These are phyloP conservation scores for Ceratobasidium papillatum DNA, from an alignment of 1,284 basidiomycete genomes.

Conservation along the genomic window DNA sequence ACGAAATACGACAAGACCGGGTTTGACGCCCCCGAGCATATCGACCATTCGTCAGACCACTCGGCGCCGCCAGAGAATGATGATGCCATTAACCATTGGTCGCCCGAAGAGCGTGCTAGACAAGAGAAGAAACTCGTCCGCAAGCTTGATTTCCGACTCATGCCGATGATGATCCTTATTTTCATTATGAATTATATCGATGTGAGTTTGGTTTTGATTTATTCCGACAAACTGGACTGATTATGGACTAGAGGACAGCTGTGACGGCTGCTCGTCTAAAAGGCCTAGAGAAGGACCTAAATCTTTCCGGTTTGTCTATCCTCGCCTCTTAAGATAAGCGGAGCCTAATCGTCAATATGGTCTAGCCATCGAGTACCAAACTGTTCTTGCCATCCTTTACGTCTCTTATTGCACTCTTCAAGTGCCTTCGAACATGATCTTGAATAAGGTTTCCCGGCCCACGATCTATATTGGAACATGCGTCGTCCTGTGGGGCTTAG, in stretches of 20 bases:
- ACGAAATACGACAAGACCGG: constrained; percentile 12
- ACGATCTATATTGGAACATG: constrained; percentile 69
- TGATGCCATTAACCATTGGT: constrained; percentile 30
- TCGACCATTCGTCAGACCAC: constrained; percentile 28
- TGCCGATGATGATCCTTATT: constrained; percentile 69
- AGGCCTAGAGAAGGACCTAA: constrained; percentile 66
- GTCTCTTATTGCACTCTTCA: constrained; percentile 56
- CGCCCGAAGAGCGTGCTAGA: constrained; percentile 51
- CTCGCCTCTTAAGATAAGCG: background rate
- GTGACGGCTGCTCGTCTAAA: constrained; percentile 68
- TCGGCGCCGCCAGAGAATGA: background rate
- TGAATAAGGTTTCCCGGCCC: constrained; percentile 52
- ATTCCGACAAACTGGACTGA: background rate
- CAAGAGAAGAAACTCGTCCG: constrained; percentile 60
- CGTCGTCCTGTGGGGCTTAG: constrained; percentile 69
- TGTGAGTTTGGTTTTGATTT: constrained; percentile 53
- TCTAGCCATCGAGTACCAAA: constrained; percentile 63
- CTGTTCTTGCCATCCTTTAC: constrained; percentile 76
- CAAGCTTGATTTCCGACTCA: constrained; percentile 64
- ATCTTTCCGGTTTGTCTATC: constrained; percentile 56
- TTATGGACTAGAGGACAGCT: constrained; percentile 61
- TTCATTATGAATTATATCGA: constrained; percentile 77
- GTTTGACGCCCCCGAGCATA: constrained; percentile 15
- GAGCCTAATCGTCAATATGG: background rate
- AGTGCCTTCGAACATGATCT: constrained; percentile 42